Base-by-base conservation (phyloP, 2,329 filamentous ascomycete species). In the Aureobasidium musti region DNA sequence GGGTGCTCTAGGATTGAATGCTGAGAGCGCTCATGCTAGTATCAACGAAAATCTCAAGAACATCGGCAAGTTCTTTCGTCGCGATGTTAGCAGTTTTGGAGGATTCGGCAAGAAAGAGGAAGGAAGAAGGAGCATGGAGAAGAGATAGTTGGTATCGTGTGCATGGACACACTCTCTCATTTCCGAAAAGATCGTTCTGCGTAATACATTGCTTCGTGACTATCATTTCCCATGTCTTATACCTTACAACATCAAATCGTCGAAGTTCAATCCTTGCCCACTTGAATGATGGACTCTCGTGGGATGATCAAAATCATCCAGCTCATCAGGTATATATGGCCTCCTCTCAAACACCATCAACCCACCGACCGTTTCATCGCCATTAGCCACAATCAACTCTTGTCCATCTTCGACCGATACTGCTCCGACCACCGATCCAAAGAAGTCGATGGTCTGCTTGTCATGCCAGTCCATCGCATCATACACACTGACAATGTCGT, bases 31-130 rank as follows among this genome's bases (percentile, higher is more conserved):
- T 11, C 64, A 66, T 33, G 53, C 64, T n/a, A 66, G 64, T 33
- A 59, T 97, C 70, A 96, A 97, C 75, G 93, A 96, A 78, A 97
- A 97, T 78, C 77, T 98, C 78, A 93, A 92, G 80, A 97, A 92
- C 76, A 91, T 99, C 79, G 94, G 94, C 28, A 97, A 96, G 79
- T 97, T 98, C 80, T 98, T 98, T 81, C 88, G 90, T 69, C 83
- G 94, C 69, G 94, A 97, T 80, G 88, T 94, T 69, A 90, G 91
- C 35, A 37, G 64, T 43, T 84, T 94, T 70, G 89, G 90, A 2
- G 86, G 90, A 70, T 93, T 93, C 76, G 90, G 90, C 54, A 69
- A 66, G 33, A 59, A 41, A 41, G 68, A 69, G 14, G 65, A 67
- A 49, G 66, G 68, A 17, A 67, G 67, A 35, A 43, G 49, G 53